A percentile compares a stretch with the other conserved stretches of the same genome.
These are phyloP conservation scores for Tolypocladium nubicola DNA, from an alignment of 2,329 filamentous ascomycete genomes.

Conservation along the genomic window DNA sequence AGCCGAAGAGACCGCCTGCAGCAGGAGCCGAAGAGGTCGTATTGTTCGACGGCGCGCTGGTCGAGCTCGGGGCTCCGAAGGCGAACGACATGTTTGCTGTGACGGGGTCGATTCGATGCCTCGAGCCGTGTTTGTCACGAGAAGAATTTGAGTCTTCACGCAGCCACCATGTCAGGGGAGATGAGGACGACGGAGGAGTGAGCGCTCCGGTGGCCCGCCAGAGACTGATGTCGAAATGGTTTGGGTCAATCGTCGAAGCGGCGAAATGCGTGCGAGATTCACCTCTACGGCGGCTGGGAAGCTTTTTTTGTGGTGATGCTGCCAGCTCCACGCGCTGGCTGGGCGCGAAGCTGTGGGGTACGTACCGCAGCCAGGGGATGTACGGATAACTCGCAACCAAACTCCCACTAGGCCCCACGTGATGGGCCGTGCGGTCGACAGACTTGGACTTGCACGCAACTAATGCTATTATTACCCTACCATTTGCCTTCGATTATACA, in stretches of 20 bases:
- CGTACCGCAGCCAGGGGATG: background rate
- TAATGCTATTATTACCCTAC: background rate
- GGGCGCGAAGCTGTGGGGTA: background rate
- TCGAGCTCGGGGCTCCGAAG: conserved; percentile 24
- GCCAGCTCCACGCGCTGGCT: conserved; percentile 3
- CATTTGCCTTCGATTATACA: background rate
- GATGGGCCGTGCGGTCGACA: conserved; percentile 1
- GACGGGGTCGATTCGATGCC: background rate
- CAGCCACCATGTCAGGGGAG: conserved; percentile 3
- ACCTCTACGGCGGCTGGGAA: background rate
- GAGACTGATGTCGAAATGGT: background rate
- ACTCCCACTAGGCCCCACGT: conserved; percentile 3
- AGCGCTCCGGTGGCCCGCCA: background rate
- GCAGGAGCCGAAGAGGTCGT: conserved; percentile 27
- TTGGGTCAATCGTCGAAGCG: background rate
- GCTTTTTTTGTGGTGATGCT: conserved; percentile 4
- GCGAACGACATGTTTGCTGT: conserved; percentile 26
- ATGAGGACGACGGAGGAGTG: background rate
- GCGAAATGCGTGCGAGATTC: conserved; percentile 1
- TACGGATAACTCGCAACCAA: background rate
- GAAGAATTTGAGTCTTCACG: conserved; percentile 1
- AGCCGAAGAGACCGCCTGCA: conserved; percentile 29
- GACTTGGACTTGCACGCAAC: background rate
- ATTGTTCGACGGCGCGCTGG: conserved; percentile 19
- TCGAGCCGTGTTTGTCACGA: background rate